Conservation (phyloP, 441 rosid genomes). For the Corymbia calophylla region DNA sequence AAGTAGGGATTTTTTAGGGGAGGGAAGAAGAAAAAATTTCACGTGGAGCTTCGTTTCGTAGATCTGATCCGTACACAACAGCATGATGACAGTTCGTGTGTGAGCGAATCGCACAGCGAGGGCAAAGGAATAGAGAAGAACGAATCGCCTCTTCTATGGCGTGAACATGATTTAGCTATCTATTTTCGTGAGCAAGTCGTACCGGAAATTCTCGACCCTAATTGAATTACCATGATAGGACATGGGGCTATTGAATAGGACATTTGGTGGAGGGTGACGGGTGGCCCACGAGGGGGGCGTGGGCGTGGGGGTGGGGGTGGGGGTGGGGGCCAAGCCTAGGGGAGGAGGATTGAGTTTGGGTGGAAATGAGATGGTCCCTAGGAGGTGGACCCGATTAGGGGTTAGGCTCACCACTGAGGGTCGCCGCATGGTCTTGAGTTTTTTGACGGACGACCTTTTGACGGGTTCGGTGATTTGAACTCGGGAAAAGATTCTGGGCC, state of each 20-base stretch:
- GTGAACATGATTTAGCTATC: background rate
- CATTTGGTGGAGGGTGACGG: background rate
- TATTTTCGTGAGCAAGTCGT: background rate
- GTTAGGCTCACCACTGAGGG: background rate
- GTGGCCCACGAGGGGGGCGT: background rate
- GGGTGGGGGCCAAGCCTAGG: background rate
- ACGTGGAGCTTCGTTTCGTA: background rate
- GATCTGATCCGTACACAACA: background rate
- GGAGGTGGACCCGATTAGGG: background rate
- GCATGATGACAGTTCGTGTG: background rate
- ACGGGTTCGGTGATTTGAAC: background rate
- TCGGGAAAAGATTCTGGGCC: background rate
- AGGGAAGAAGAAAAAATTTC: background rate
- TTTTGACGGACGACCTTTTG: background rate
- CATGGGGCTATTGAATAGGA: background rate
- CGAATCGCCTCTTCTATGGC: background rate
- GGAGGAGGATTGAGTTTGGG: background rate
- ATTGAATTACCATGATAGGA: background rate
- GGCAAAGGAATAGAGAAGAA: background rate
- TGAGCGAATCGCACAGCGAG: fast-evolving
- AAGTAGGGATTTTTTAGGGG: background rate
- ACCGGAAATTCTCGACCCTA: background rate
- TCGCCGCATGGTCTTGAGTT: background rate
- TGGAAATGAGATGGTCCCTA: background rate
- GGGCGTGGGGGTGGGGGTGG: too few species aligned